A percentile compares a stretch with the other conserved stretches of the same genome.
These are phyloP conservation scores for Hyphopichia pseudoburtonii DNA, from an alignment of 1,139 yeast species.

Conservation along the genomic window DNA sequence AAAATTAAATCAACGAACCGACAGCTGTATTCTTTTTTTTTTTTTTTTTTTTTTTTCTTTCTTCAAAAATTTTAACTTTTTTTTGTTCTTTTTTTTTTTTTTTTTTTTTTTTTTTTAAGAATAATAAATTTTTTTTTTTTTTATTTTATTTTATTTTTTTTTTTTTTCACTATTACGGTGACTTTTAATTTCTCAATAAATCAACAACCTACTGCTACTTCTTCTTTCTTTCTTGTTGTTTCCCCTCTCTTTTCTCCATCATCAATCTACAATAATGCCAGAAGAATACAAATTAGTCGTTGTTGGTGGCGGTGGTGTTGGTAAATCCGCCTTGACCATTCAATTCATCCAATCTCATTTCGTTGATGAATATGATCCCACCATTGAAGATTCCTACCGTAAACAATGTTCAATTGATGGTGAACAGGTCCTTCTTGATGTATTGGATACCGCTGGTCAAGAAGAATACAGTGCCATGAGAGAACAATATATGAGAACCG, in stretches of 20 bases:
- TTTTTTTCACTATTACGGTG: neutral
- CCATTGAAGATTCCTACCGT: conserved; percentile 80
- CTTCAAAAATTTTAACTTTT: too few relatives aligned
- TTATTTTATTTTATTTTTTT: too few relatives aligned
- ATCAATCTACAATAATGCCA: conserved; percentile 24
- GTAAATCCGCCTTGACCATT: conserved; percentile 92
- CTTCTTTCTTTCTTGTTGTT: neutral
- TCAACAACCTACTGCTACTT: too few relatives aligned
- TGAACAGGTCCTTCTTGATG: conserved; percentile 58
- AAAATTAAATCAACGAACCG: too few relatives aligned
- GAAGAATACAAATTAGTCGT: conserved; percentile 87
- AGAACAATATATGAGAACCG: conserved; percentile 91
- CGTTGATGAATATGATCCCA: conserved; percentile 96
- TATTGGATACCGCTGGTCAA: conserved; percentile 97
- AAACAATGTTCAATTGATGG: conserved; percentile 56
- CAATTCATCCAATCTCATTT: conserved; percentile 89
- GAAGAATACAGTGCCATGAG: conserved; percentile 97
- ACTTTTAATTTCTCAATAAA: too few relatives aligned
- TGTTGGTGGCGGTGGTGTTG: conserved; percentile 98
- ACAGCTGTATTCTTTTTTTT: too few relatives aligned
- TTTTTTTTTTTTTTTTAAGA: neutral
- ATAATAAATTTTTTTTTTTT: too few relatives aligned
- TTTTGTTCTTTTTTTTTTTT: too few relatives aligned
- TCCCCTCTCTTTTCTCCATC: neutral
- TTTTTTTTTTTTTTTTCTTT: too few relatives aligned